Base-by-base conservation (phyloP, 768 basidiomycete species). In the Suillus spraguei region DNA sequence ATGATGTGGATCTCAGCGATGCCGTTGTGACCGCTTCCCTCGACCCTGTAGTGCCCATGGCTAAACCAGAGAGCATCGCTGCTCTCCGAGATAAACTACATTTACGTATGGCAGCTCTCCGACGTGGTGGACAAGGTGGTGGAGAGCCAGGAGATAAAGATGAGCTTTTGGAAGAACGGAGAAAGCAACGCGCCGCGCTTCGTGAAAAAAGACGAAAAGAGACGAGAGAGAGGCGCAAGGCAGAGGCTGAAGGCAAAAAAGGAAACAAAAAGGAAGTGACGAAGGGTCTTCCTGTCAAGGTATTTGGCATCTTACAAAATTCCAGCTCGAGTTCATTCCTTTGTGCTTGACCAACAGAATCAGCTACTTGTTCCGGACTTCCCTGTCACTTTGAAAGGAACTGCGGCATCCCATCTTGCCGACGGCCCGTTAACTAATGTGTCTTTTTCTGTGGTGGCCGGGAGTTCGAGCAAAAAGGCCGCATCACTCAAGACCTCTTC, bases 161-260 rank as follows among this genome's bases (percentile, higher is more conserved):
- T 71, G 93, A 88, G 65, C 73, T 98, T 53, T 73, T 98, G 59
- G 91, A 94, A 70, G 91, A 94, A 74, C 81, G 91, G 60, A 79
- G 95, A 65, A 76, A 77, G 68, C 88, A 92, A 70, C 81, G 94
- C 5, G 95, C 90, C 0, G 86, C 89, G 39, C 82, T 97, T 82
- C 83, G 95, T 24, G 96, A 98, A 76, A 84, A 87, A 63, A 79
- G 97, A 68, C 78, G 95, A 71, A 92, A 90, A 70, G 91, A 92
- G 79, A 92, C 92, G 9, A 90, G 83, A 72, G 95, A 95, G 77
- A 91, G 92, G 77, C 91, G 88, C 64, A 77, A 80, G 68, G 81
- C 80, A 17, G 88, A 91, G 72, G 81, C 86, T 64, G 91, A 90
- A 70, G 71, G 74, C 59, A 82, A 78, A 77, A 78, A 84, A 72